phyloP scores from a whole-genome alignment of 1,139 yeast genomes.

The Meyerozyma athensensis region DNA sequence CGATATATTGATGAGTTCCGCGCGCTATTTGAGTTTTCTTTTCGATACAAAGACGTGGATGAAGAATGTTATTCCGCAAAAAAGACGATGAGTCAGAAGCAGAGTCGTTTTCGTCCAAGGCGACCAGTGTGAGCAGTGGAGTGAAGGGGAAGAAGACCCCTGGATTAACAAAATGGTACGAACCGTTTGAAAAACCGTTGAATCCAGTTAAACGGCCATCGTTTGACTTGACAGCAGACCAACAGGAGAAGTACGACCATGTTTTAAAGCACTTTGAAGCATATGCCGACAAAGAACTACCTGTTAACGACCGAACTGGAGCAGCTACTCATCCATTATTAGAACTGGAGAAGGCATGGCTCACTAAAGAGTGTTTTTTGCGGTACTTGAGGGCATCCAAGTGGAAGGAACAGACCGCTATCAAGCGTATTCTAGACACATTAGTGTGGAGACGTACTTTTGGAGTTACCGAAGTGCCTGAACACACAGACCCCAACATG shows the following conservation, averaged over 20 bases:
- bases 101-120: slow-evolving; percentile 8
- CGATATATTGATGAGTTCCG: too few species aligned
- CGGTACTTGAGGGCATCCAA: slow-evolving; percentile 88
- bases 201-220: slow-evolving; percentile 30
- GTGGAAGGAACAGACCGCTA: slow-evolving; percentile 73
- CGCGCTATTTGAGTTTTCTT: too few species aligned
- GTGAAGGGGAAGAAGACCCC: slow-evolving; percentile 4
- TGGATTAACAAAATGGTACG: slow-evolving; percentile 32
- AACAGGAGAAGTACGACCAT: slow-evolving; percentile 51
- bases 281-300: slow-evolving; percentile 18
- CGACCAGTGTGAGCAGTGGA: slow-evolving; percentile 6
- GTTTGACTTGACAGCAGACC: slow-evolving; percentile 44
- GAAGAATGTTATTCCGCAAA: slow-evolving; percentile 2
- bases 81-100: slow-evolving; percentile 1
- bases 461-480: slow-evolving; percentile 65
- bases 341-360: slow-evolving; percentile 77
- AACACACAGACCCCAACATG: slow-evolving; percentile 26
- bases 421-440: slow-evolving; percentile 68
- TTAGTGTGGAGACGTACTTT: slow-evolving; percentile 89
- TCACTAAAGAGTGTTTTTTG: slow-evolving; percentile 81
- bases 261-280: slow-evolving; percentile 40
- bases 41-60: too few species aligned
- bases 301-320: slow-evolving; percentile 24
- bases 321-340: slow-evolving; percentile 33
- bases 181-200: slow-evolving; percentile 39